phyloP scores from a whole-genome alignment of 768 basidiomycete genomes.

The Boletus coccyginus region DNA sequence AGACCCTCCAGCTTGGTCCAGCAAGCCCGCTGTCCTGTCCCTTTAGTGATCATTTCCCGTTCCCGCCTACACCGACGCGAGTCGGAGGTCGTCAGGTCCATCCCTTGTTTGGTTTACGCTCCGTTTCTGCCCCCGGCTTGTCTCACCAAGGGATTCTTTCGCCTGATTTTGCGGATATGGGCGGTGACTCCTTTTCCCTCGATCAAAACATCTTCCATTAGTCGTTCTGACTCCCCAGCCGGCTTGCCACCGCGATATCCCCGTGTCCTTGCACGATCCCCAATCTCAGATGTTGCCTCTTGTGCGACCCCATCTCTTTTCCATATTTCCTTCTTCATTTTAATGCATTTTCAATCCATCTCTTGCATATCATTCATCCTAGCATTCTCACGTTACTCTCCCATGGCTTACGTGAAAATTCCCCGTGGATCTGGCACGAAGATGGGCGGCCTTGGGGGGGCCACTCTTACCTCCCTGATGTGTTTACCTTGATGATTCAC shows the following conservation, averaged over 20 bases:
- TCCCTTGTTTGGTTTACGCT: slow-evolving; percentile 38
- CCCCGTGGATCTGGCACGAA: slow-evolving; percentile 13
- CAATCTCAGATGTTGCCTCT: slow-evolving; percentile 28
- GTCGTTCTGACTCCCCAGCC: slow-evolving; percentile 23
- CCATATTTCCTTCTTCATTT: slow-evolving; percentile 21
- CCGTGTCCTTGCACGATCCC: slow-evolving; percentile 19
- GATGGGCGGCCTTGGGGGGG: slow-evolving; percentile 12
- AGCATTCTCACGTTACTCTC: slow-evolving; percentile 18
- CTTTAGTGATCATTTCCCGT: slow-evolving; percentile 29
- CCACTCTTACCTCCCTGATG: slow-evolving; percentile 10
- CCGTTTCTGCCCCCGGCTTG: slow-evolving; percentile 44
- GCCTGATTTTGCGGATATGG: slow-evolving; percentile 42
- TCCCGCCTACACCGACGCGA: slow-evolving; percentile 21
- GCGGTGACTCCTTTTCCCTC: slow-evolving; percentile 38
- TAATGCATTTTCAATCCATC: slow-evolving; percentile 31
- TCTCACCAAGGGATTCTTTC: slow-evolving; percentile 27
- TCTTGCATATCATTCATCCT: slow-evolving; percentile 36
- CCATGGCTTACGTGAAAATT: slow-evolving; percentile 23
- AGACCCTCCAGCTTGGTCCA: slow-evolving; percentile 37
- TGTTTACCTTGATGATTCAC: slow-evolving; percentile 24
- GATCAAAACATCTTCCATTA: slow-evolving; percentile 50
- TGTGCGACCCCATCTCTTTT: slow-evolving; percentile 30
- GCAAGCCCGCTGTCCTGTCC: slow-evolving; percentile 39
- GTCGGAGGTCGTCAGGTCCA: slow-evolving; percentile 20
- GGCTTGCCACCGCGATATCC: slow-evolving; percentile 16